Base-by-base conservation (phyloP, 345 rosid genomes). In the Linum tenue region DNA sequence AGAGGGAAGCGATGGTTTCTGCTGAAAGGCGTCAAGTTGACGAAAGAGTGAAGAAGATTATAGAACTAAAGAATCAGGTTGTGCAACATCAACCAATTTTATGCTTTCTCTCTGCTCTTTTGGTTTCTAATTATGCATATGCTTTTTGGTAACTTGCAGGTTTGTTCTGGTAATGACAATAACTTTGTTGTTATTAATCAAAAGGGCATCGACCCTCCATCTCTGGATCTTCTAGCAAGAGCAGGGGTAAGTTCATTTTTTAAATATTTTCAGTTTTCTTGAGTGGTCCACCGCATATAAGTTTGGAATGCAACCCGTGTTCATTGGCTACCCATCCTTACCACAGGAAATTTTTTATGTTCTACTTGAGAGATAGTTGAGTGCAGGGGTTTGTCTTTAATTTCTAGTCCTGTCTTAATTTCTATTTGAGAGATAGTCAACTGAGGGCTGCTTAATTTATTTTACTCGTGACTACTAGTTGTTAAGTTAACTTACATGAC, bases 201-300 rank as follows among this genome's bases (percentile, higher is more conserved):
- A 55, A 94, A 94, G 92, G 99, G 99, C 66, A 94, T 94, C 62
- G 99, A 94, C 69, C 97, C 99, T 55, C 99, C 91, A 17, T 94
- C 99, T 2, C 69, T 91, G 71, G 97, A 95, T 74, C 87, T 95
- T 70, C 92, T 95, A 73, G 92, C 95, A 65, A 84, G 94, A 70
- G 97, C 92, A 60, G 97, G 98, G 95, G 97, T 92, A 79, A 81
- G 96, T 70, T 22, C 31, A 60, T 38, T 39, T 17, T 55, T 22
- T 1, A 22, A 11, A 17, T 43, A 10, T 60, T 41, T 41, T 41
- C 7, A 3, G 12, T 48, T 48, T 48, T 48, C 53, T 48, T 22
- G 31, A 22, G 31, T 48, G 9, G 15, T 48, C 9, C 2, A 48
- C 53, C 31, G 1, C 31, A 22, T 22, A 22, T 22, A 22, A 22